These are phyloP conservation scores for Aspergillus clavatus DNA, from an alignment of 2,329 filamentous ascomycete species.

Conservation along the genomic window DNA sequence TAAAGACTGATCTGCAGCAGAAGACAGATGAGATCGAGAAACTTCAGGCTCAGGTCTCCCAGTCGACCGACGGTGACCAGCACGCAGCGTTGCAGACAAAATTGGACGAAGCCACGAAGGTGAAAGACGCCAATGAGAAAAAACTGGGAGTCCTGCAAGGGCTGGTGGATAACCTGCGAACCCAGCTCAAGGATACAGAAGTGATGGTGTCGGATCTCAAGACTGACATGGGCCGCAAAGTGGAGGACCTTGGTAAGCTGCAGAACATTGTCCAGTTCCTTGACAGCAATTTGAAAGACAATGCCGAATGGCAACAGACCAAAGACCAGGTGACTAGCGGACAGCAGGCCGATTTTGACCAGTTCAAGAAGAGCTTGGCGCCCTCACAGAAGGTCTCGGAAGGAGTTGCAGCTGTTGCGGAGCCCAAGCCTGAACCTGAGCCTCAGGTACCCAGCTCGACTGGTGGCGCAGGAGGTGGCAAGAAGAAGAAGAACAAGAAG, in stretches of 20 bases:
- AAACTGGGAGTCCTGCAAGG: constrained; percentile 50
- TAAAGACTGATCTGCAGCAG: constrained; percentile 38
- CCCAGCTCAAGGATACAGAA: constrained; percentile 52
- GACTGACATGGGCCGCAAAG: constrained; percentile 38
- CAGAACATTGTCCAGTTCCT: constrained; percentile 38
- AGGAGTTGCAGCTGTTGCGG: constrained; percentile 17
- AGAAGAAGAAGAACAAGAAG: constrained; percentile 87
- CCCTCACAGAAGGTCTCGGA: constrained; percentile 20
- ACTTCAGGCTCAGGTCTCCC: constrained; percentile 26
- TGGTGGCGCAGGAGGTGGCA: constrained; percentile 33
- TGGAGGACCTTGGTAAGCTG: constrained; percentile 29
- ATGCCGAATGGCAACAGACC: constrained; percentile 31
- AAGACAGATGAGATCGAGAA: constrained; percentile 38
- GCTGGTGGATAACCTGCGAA: constrained; percentile 51
- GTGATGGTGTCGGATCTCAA: constrained; percentile 44
- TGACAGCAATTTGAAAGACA: constrained; percentile 35
- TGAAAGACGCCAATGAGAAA: constrained; percentile 46
- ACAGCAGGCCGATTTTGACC: constrained; percentile 31
- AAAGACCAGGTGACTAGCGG: constrained; percentile 32
- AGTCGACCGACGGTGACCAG: constrained; percentile 18
- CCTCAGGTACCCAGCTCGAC: constrained; percentile 15
- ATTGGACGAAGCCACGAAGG: constrained; percentile 32
- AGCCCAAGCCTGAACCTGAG: constrained; percentile 16
- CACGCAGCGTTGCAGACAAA: constrained; percentile 26
- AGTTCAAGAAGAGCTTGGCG: constrained; percentile 29